These are phyloP conservation scores for Asterionellopsis glacialis DNA, from an alignment of 108 stramenopile genomes.

Conservation along the genomic window DNA sequence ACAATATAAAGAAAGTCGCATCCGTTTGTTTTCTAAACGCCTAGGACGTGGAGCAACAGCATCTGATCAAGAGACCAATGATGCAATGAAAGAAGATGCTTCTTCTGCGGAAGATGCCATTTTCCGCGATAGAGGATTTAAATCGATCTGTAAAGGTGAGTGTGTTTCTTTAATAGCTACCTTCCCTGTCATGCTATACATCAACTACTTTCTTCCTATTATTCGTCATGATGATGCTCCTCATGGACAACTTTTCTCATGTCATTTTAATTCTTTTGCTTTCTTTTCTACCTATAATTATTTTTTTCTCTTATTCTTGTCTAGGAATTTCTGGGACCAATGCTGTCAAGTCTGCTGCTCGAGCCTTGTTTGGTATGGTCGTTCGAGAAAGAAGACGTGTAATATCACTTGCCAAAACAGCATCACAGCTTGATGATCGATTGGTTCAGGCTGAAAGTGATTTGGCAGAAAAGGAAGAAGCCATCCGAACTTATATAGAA, in stretches of 20 bases:
- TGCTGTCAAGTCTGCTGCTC: slow-evolving; percentile 22
- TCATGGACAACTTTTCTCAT: too few relatives aligned
- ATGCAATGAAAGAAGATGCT: background rate
- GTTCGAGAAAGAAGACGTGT: slow-evolving; percentile 58
- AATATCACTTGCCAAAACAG: slow-evolving; percentile 40
- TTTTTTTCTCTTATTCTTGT: too few relatives aligned
- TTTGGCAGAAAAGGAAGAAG: slow-evolving; percentile 36
- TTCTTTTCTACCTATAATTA: too few relatives aligned
- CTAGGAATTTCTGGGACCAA: too few relatives aligned
- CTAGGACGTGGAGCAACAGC: slow-evolving; percentile 24
- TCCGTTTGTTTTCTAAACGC: slow-evolving; percentile 40
- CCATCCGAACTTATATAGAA: slow-evolving; percentile 42
- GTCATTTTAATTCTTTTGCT: too few relatives aligned
- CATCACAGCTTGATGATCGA: slow-evolving; percentile 45
- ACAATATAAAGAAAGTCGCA: slow-evolving; percentile 56
- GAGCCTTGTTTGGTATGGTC: slow-evolving; percentile 67
- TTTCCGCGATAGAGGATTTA: slow-evolving; percentile 37
- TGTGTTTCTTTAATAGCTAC: background rate
- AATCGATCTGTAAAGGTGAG: slow-evolving; percentile 1
- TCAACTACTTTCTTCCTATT: too few relatives aligned
- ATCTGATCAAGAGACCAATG: slow-evolving; percentile 7
- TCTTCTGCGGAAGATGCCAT: slow-evolving; percentile 18
- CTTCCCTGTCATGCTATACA: too few relatives aligned
- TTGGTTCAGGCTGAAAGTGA: slow-evolving; percentile 31
- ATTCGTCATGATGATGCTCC: slow-evolving; percentile 1